Conservation (phyloP, 148 eudicot genomes). For the Rhododendron griersonianum region DNA sequence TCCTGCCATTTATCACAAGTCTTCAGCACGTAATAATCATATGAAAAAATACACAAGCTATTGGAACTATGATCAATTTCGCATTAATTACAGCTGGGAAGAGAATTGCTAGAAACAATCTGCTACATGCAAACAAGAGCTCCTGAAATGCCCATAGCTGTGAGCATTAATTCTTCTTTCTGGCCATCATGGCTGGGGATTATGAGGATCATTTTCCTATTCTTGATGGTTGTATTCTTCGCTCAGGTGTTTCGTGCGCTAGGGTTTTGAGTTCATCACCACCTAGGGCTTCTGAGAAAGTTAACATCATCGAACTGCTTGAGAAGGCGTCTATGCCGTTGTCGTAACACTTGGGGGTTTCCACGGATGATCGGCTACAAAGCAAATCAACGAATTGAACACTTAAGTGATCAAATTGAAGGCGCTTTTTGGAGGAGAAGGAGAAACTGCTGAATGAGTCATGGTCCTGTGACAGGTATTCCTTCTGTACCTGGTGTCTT, state of each 20-base stretch:
- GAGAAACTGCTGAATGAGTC: not conserved
- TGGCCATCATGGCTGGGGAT: not conserved
- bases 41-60: not conserved
- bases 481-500: not conserved
- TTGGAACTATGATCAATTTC: not conserved
- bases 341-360: not conserved
- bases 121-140: not conserved
- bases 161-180: not conserved
- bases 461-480: not conserved
- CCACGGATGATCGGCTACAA: not conserved
- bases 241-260: not conserved
- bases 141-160: not conserved
- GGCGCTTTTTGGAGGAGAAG: not conserved
- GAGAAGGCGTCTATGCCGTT: not conserved
- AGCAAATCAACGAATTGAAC: not conserved
- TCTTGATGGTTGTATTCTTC: not conserved
- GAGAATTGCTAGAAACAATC: not conserved
- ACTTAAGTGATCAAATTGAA: not conserved
- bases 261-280: not conserved
- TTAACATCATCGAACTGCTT: not conserved
- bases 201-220: not conserved
- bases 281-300: not conserved
- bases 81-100: not conserved
- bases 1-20: slow-evolving; percentile 24
- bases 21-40: not conserved